Percentiles rank a stretch among this genome's conserved stretches.
These are phyloP conservation scores for Penicillium capsulatum DNA, from an alignment of 2,329 filamentous ascomycete species.

Conservation along the genomic window DNA sequence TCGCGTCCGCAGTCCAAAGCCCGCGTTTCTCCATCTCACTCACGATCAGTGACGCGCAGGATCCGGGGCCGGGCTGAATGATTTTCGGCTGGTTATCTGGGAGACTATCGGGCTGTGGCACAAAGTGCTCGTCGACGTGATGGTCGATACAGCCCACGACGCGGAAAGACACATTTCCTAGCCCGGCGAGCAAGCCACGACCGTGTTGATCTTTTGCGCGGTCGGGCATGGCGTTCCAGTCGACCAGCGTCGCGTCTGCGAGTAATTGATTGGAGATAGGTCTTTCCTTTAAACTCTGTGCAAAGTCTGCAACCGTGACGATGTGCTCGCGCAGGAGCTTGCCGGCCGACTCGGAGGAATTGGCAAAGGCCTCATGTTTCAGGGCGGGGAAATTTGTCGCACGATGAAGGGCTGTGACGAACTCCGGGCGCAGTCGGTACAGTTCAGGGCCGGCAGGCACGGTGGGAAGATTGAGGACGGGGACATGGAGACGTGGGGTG, in stretches of 20 bases:
- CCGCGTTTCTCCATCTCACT: slow-evolving; percentile 47
- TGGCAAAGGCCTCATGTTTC: slow-evolving; percentile 19
- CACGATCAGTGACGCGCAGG: slow-evolving; percentile 56
- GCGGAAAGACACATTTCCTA: slow-evolving; percentile 41
- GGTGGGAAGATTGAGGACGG: slow-evolving; percentile 55
- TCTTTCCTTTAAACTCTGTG: slow-evolving; percentile 17
- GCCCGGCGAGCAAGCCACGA: slow-evolving; percentile 46
- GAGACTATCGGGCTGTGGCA: slow-evolving; percentile 37
- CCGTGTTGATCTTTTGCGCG: slow-evolving; percentile 43
- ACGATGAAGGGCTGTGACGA: slow-evolving; percentile 53
- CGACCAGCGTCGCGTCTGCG: slow-evolving; percentile 38
- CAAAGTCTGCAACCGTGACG: slow-evolving; percentile 41
- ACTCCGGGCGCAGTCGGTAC: slow-evolving; percentile 54
- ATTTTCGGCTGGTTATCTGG: slow-evolving; percentile 47
- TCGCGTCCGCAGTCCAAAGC: slow-evolving; percentile 31
- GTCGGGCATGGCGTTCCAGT: slow-evolving; percentile 46
- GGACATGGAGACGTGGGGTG: slow-evolving; percentile 48
- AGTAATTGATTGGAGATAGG: slow-evolving; percentile 3
- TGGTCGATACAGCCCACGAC: slow-evolving; percentile 59
- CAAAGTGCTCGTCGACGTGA: slow-evolving; percentile 55
- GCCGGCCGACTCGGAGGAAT: slow-evolving; percentile 23
- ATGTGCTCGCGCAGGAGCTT: slow-evolving; percentile 32
- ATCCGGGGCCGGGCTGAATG: slow-evolving; percentile 53
- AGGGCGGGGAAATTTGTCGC: slow-evolving; percentile 33
- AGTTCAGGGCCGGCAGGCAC: slow-evolving; percentile 46